phyloP scores from a whole-genome alignment of 1,284 basidiomycete species.

The Rugosomyces carneus region DNA sequence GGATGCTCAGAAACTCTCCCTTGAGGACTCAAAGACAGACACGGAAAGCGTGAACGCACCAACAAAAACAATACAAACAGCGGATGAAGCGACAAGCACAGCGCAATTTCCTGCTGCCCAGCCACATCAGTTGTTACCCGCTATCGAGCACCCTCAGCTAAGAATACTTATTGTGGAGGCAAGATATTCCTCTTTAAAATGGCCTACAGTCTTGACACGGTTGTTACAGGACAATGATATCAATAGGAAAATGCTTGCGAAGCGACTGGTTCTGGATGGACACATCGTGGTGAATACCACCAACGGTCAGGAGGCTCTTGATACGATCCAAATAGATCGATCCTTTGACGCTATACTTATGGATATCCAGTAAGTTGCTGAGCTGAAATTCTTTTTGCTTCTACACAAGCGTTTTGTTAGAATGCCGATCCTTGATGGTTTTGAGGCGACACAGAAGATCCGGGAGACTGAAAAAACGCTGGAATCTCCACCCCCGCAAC shows the following conservation, averaged over 20 bases:
- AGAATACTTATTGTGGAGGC: conserved; percentile 73
- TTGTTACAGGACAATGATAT: conserved; percentile 65
- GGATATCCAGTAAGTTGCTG: conserved; percentile 69
- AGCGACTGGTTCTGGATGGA: conserved; percentile 63
- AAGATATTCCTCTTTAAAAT: conserved; percentile 10
- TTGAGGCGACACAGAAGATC: conserved; percentile 66
- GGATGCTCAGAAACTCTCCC: neutral
- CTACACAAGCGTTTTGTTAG: conserved; percentile 27
- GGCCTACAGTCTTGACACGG: neutral
- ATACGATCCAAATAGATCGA: conserved; percentile 52
- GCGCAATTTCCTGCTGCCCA: neutral
- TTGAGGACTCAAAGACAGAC: neutral
- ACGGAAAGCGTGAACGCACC: conserved; percentile 23
- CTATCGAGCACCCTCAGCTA: conserved; percentile 26
- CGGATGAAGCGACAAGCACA: conserved; percentile 12
- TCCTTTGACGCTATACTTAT: conserved; percentile 76
- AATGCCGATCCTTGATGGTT: conserved; percentile 82
- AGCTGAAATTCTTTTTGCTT: neutral
- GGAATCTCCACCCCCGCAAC: conserved; percentile 9
- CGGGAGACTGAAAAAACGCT: conserved; percentile 48
- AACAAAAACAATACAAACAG: conserved; percentile 33
- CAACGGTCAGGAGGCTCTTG: conserved; percentile 76
- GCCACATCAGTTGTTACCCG: neutral
- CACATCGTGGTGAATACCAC: conserved; percentile 64
- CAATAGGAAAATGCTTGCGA: conserved; percentile 70